Evolutionary conservation across 202 grass and related monocot genomes (phyloP), one percentile per base, ranked within the genome.

Genomic region (Setaria italica): DNA sequence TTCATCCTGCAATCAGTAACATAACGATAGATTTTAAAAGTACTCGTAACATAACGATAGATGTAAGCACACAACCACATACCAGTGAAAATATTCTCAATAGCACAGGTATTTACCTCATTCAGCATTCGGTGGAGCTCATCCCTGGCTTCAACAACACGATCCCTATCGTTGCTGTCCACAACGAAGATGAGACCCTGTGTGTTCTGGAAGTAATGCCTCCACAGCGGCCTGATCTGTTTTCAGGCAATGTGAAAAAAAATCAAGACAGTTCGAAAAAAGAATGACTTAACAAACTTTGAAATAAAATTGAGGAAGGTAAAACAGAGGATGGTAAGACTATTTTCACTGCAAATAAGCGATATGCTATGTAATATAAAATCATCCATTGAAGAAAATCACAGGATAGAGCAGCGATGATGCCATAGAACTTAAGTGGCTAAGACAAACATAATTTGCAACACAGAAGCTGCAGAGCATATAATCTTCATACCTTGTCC

Each of bases 191-290:
- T 96, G 77, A 99, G 96, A 84, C 96, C 96, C 76, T 99, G 96
- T 1, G 96, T 99, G 82, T 99, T 99, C 89, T 99, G 96, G 93
- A 99, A 99, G 72, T 96, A 99, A 67, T 95, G 93, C 91, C 96
- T 99, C 96, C 96, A 99, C 68, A 99, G 76, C 10, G 96, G 93
- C 62, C 93, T 94, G 82, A 99, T 99, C 93, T 99, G 93, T 99
- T 89, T 74, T 83, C 48, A 57, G 56, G 73, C 20, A 84, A 55
- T 19, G 65, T 6, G 21, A 3, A 1, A 3, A 11, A 72, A 79
- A 66, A 48, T 59, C 59, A 56, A 46, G 32, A 41, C 53, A 34
- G n/a, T 79, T 87, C 70, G 3, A 64, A 46, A 25, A 12, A 78
- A 82, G 33, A 20, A 29, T 70, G 49, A 5, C 5, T 20, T 12